These are phyloP conservation scores for Allomyces macrogynus DNA, from an alignment of 192 early-diverging fungal species.

Conservation along the genomic window DNA sequence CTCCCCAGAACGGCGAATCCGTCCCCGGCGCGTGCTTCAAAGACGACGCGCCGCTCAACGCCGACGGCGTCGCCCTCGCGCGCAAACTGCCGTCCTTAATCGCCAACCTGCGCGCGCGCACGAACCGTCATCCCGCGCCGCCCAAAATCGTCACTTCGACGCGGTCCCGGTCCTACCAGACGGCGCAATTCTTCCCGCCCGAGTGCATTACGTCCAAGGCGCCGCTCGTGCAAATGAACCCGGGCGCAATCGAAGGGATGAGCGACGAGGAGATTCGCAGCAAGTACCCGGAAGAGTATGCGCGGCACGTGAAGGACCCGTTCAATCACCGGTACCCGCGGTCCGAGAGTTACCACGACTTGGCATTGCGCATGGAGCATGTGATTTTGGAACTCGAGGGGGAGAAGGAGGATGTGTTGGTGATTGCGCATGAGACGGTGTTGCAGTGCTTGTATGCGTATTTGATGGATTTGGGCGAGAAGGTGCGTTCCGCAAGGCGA, in stretches of 20 bases:
- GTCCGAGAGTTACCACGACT: constrained; percentile 56
- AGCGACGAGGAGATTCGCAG: constrained; percentile 35
- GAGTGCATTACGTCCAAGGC: constrained; percentile 38
- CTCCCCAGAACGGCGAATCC: constrained; percentile 33
- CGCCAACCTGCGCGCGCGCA: neutral
- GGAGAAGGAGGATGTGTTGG: constrained; percentile 64
- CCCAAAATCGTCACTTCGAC: constrained; percentile 54
- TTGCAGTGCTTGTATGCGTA: constrained; percentile 59
- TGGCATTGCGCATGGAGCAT: constrained; percentile 54
- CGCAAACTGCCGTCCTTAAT: constrained; percentile 19
- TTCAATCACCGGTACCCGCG: constrained; percentile 59
- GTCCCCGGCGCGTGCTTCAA: constrained; percentile 44
- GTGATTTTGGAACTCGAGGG: constrained; percentile 63
- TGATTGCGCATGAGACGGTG: constrained; percentile 61
- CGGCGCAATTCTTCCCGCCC: constrained; percentile 40
- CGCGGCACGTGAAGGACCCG: constrained; percentile 34
- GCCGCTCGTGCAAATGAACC: constrained; percentile 45
- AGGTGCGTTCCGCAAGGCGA: constrained; percentile 11
- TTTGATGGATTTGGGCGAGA: constrained; percentile 46
- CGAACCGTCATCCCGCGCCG: constrained; percentile 2
- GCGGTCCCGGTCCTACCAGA: constrained; percentile 42
- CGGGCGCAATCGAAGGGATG: constrained; percentile 49
- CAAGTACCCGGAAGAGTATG: constrained; percentile 48
- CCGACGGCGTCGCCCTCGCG: constrained; percentile 39
- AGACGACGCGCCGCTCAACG: constrained; percentile 44